Evolutionary conservation across 2,329 filamentous ascomycete species (phyloP).

Genomic region (Fusarium irregulare): DNA sequence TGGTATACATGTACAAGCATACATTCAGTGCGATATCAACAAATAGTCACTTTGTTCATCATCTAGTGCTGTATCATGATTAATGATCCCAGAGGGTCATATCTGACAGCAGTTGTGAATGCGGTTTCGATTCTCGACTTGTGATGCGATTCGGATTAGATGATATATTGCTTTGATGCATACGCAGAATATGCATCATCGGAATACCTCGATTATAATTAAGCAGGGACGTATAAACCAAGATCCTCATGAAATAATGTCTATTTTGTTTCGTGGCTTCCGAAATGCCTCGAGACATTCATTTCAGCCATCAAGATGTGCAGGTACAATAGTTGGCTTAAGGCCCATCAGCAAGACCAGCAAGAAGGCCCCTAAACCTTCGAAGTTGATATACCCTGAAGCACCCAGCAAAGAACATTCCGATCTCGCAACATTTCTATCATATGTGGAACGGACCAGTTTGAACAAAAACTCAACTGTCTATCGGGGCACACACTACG

Average conservation of each 20-base stretch:
- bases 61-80: background rate
- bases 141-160: background rate
- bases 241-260: slow-evolving; percentile 30
- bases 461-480: slow-evolving; percentile 68
- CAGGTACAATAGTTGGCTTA: background rate
- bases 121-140: background rate
- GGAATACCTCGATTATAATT: background rate
- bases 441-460: slow-evolving; percentile 68
- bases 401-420: slow-evolving; percentile 65
- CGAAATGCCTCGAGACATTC: slow-evolving; percentile 4
- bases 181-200: slow-evolving; percentile 2
- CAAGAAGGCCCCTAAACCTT: background rate
- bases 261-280: slow-evolving; percentile 15
- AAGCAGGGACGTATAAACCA: background rate
- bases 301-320: background rate
- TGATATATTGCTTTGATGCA: slow-evolving; percentile 32
- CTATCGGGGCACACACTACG: slow-evolving; percentile 80
- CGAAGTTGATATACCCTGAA: slow-evolving; percentile 56
- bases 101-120: background rate
- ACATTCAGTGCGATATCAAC: background rate
- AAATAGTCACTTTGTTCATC: background rate
- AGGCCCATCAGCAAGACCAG: slow-evolving; percentile 23
- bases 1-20: background rate
- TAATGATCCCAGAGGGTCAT: background rate
- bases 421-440: slow-evolving; percentile 72